Evolutionary conservation across 768 basidiomycete genomes (phyloP).

Genomic region (Termitomyces sp.): DNA sequence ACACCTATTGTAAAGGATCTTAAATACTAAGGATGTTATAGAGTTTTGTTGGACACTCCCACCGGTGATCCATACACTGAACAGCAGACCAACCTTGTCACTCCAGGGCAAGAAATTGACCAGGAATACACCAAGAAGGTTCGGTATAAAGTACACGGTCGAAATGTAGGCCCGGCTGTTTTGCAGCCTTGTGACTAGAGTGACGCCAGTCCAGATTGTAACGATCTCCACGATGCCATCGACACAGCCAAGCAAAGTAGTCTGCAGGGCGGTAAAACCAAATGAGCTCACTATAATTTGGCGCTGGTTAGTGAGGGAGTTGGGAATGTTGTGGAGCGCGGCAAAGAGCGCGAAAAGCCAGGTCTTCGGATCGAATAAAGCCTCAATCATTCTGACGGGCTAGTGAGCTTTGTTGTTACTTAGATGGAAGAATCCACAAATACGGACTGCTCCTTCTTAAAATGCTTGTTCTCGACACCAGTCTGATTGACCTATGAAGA

Average conservation of each 20-base stretch:
- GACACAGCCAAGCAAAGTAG: slow-evolving; percentile 67
- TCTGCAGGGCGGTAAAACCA: slow-evolving; percentile 61
- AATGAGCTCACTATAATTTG: slow-evolving; percentile 64
- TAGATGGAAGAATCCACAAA: not conserved
- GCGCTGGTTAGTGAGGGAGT: slow-evolving; percentile 61
- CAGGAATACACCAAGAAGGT: slow-evolving; percentile 58
- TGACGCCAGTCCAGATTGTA: slow-evolving; percentile 67
- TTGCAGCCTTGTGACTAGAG: slow-evolving; percentile 48
- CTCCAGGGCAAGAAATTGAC: slow-evolving; percentile 63
- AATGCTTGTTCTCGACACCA: slow-evolving; percentile 78
- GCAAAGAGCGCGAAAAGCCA: slow-evolving; percentile 75
- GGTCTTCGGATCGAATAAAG: slow-evolving; percentile 65
- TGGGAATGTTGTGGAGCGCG: slow-evolving; percentile 58
- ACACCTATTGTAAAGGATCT: slow-evolving; percentile 7
- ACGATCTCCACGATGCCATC: slow-evolving; percentile 64
- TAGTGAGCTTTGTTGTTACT: not conserved
- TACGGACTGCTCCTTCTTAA: slow-evolving; percentile 75
- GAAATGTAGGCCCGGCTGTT: slow-evolving; percentile 65
- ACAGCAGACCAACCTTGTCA: slow-evolving; percentile 63
- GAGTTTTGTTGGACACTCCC: not conserved
- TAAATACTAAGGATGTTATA: not conserved
- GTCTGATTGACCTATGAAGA: slow-evolving; percentile 39
- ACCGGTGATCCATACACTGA: slow-evolving; percentile 54
- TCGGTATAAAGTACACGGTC: slow-evolving; percentile 60
- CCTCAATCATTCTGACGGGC: slow-evolving; percentile 57